phyloP scores from a whole-genome alignment of 805 yeast genomes.

The Isabelozyma rhagii region DNA sequence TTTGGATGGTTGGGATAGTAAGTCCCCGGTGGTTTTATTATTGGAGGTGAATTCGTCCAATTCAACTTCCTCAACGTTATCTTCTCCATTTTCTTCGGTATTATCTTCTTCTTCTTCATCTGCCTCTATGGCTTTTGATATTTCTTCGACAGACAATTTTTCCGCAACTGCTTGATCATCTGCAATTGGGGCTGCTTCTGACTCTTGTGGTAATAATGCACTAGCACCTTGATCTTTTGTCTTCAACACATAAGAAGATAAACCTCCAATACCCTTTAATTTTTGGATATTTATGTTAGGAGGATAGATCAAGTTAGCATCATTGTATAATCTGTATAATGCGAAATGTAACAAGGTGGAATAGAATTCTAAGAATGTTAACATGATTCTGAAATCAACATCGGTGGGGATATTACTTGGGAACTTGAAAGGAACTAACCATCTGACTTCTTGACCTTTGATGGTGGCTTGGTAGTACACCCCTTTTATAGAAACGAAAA shows the following conservation, averaged over 20 bases:
- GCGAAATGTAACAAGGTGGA: slow-evolving; percentile 88
- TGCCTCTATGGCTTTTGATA: slow-evolving; percentile 53
- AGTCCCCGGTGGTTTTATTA: slow-evolving; percentile 64
- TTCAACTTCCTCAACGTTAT: slow-evolving; percentile 19
- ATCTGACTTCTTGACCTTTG: slow-evolving; percentile 87
- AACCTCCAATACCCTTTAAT: slow-evolving; percentile 85
- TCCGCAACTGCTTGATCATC: slow-evolving; percentile 14
- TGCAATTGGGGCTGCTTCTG: background rate
- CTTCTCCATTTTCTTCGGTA: slow-evolving; percentile 11
- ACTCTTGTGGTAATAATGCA: slow-evolving; percentile 35
- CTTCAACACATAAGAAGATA: slow-evolving; percentile 78
- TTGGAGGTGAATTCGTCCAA: slow-evolving; percentile 72
- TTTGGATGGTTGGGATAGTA: slow-evolving; percentile 62
- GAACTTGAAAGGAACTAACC: slow-evolving; percentile 97
- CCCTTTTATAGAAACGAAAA: slow-evolving; percentile 95
- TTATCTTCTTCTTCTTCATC: slow-evolving; percentile 17
- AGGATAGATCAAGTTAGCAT: slow-evolving; percentile 83
- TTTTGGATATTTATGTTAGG: slow-evolving; percentile 74
- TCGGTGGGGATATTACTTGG: slow-evolving; percentile 94
- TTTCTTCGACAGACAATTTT: slow-evolving; percentile 38
- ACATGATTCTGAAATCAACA: slow-evolving; percentile 94
- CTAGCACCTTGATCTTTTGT: slow-evolving; percentile 32
- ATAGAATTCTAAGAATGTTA: slow-evolving; percentile 93
- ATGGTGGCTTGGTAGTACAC: slow-evolving; percentile 90
- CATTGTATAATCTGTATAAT: slow-evolving; percentile 80